Evolutionary conservation across 1,284 basidiomycete genomes (phyloP), one percentile per base, ranked within the genome.

Genomic region (Microbotryum violaceum): DNA sequence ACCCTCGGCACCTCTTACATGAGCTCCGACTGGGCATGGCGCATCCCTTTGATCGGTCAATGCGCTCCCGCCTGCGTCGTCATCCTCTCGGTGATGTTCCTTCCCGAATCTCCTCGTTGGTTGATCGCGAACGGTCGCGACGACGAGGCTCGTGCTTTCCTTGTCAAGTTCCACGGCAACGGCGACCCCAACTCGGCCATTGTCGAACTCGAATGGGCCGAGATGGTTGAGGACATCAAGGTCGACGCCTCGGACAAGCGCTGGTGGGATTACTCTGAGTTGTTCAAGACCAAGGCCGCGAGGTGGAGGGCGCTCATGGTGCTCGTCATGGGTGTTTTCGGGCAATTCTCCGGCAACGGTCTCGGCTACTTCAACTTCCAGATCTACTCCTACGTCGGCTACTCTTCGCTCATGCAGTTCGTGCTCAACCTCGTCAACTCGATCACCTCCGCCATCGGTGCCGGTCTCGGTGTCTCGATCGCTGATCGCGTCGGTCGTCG

Each of bases 161-260:
- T 73, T 21, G 58, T 62, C 57, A 64, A 64, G 46, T 73, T 67
- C 57, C 72, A 73, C 56, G 72, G 72, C 37, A 66, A 68, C 48
- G 71, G 72, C 18, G 64, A 72, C 54, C 63, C 63, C 4, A 61
- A 71, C 60, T 67, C 69, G 54, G 65, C 71, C 25, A 58, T 73
- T 48, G 81, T 80, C n/a, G 71, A 74, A 33, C 76, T 84, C n/a
- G 80, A 85, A 70, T 80, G 79, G 76, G 77, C 75, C 56, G 84
- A 85, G 70, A 81, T 82, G 71, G 78, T 81, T 67, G 81, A 82
- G 65, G 73, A 77, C 7, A 80, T 84, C 58, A 74, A 76, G 46
- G 63, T 79, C 8, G 78, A 82, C 68, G 83, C 80, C 25, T 80
- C 81, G 18, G 83, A 85, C 73, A 85, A 85, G 74, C 76, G 80